Conservation (phyloP, 495 filamentous ascomycete species). For the Stereocaulon alpinum region DNA sequence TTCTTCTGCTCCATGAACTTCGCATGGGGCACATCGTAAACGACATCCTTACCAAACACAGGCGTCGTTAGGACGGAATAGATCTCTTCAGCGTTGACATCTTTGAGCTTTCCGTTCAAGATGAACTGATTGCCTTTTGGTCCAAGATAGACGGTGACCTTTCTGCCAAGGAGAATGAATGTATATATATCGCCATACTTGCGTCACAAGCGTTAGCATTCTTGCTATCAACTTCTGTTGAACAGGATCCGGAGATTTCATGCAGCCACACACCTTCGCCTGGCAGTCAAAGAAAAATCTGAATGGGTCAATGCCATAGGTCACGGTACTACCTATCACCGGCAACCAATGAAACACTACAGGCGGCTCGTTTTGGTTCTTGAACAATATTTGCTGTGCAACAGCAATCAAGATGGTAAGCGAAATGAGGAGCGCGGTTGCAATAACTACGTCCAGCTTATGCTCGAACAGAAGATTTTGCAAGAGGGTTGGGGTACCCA, state of each 20-base stretch:
- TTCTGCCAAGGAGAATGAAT: slow-evolving; percentile 64
- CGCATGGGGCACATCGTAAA: slow-evolving; percentile 78
- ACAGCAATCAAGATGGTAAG: slow-evolving; percentile 55
- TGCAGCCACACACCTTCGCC: slow-evolving; percentile 45
- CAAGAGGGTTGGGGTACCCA: background rate
- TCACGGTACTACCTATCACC: slow-evolving; percentile 65
- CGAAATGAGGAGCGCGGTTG: slow-evolving; percentile 26
- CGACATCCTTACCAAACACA: slow-evolving; percentile 75
- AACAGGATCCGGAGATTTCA: too few species aligned
- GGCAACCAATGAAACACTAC: slow-evolving; percentile 81
- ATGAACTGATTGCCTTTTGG: slow-evolving; percentile 79
- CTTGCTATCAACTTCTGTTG: background rate
- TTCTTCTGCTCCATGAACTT: slow-evolving; percentile 82
- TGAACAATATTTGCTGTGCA: slow-evolving; percentile 55
- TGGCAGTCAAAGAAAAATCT: slow-evolving; percentile 64
- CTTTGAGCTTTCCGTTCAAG: slow-evolving; percentile 70
- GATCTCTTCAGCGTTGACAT: slow-evolving; percentile 74
- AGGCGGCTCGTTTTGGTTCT: slow-evolving; percentile 63
- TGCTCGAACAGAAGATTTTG: too few species aligned
- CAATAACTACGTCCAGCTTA: background rate
- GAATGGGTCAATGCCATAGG: slow-evolving; percentile 78
- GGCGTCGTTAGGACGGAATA: slow-evolving; percentile 74
- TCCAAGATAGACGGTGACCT: slow-evolving; percentile 67
- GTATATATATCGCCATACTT: slow-evolving; percentile 76
- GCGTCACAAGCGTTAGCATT: slow-evolving; percentile 5